phyloP scores from a whole-genome alignment of 108 stramenopile species.

The Skeletonema tropicum region DNA sequence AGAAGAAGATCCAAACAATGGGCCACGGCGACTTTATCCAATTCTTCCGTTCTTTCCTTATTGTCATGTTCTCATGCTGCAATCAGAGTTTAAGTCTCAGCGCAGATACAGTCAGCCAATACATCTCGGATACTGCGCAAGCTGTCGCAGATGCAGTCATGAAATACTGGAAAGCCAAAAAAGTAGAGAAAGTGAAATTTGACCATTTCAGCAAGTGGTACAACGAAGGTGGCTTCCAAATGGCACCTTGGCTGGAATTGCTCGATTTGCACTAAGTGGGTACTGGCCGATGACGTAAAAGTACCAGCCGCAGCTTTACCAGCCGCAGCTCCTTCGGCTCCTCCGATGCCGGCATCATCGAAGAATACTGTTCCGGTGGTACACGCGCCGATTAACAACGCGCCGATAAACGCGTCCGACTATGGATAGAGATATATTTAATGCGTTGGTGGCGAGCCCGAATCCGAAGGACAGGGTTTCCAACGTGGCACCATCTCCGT shows the following conservation, averaged over 20 bases:
- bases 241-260: conserved; percentile 94
- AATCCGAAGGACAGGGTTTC: conserved; percentile 8
- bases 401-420: not conserved
- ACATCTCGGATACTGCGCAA: conserved; percentile 81
- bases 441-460: conserved; percentile 38
- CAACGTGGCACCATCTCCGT: not conserved
- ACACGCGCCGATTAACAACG: not conserved
- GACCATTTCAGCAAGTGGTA: conserved; percentile 95
- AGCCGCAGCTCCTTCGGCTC: conserved; percentile 7
- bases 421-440: conserved; percentile 20
- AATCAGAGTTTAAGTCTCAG: conserved; percentile 81
- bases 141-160: conserved; percentile 85
- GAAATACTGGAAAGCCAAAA: conserved; percentile 69
- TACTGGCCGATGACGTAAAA: conserved; percentile 57
- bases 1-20: conserved; percentile 51
- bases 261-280: conserved; percentile 95
- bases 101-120: conserved; percentile 69
- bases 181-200: conserved; percentile 79
- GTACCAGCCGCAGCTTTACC: conserved; percentile 11
- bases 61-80: conserved; percentile 89
- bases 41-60: conserved; percentile 84
- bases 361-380: not conserved
- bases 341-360: not conserved
- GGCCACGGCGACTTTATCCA: conserved; percentile 68
- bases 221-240: conserved; percentile 93